phyloP scores from a whole-genome alignment of 345 rosid genomes.

The Syzygium aromaticum region DNA sequence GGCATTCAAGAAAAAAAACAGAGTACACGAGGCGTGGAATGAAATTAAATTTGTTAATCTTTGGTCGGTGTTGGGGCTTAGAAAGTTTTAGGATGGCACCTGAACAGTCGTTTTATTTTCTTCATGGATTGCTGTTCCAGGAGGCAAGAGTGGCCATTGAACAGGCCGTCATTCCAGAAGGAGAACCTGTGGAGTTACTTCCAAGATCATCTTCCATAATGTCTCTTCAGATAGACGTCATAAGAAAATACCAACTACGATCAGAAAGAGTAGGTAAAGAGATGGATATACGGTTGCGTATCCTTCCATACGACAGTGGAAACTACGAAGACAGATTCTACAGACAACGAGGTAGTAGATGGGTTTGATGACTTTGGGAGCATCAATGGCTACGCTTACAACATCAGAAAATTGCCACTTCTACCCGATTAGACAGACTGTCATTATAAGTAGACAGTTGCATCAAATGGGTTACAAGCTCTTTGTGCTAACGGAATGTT shows the following conservation, averaged over 20 bases:
- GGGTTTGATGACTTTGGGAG: slow-evolving; percentile 15
- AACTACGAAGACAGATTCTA: slow-evolving; percentile 6
- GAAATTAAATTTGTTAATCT: background rate
- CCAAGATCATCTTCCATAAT: slow-evolving; percentile 49
- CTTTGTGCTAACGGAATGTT: background rate
- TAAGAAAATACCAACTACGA: slow-evolving; percentile 41
- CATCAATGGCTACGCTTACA: slow-evolving; percentile 25
- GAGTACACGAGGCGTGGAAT: background rate
- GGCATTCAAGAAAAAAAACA: background rate
- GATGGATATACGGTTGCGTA: slow-evolving; percentile 30
- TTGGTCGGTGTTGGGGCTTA: background rate
- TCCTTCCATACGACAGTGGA: slow-evolving; percentile 42
- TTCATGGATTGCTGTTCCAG: slow-evolving; percentile 16
- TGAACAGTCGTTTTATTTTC: background rate
- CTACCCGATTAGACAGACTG: slow-evolving; percentile 29
- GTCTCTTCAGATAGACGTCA: slow-evolving; percentile 54
- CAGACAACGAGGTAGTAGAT: slow-evolving; percentile 13
- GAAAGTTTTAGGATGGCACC: background rate
- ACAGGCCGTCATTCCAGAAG: slow-evolving; percentile 61
- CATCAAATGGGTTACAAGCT: background rate
- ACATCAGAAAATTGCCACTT: slow-evolving; percentile 39
- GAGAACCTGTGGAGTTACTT: slow-evolving; percentile 57
- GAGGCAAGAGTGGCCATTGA: slow-evolving; percentile 80
- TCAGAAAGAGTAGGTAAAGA: slow-evolving; percentile 51
- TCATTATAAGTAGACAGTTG: background rate